Percentiles rank a stretch among this genome's conserved stretches.
Evolutionary conservation across 768 basidiomycete species (phyloP).

Genomic region (Lentinula aciculospora): DNA sequence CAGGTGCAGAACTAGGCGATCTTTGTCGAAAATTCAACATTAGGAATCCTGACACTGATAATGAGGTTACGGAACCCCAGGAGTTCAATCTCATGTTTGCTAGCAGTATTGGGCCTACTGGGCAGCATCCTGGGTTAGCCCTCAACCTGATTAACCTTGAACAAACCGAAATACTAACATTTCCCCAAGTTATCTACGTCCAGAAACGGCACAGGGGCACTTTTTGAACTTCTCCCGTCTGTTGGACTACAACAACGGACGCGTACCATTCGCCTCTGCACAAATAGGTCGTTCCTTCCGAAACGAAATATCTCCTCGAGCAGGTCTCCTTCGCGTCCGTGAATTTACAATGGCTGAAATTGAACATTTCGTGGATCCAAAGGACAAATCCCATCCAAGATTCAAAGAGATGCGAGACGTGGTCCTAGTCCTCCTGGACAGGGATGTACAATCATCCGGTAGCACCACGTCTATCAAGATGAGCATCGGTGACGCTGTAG

Average conservation of each 20-base stretch:
- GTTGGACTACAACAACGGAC: constrained; percentile 97
- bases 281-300: constrained; percentile 96
- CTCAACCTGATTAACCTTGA: not conserved
- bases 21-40: constrained; percentile 78
- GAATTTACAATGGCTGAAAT: constrained; percentile 99
- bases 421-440: constrained; percentile 71
- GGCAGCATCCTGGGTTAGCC: constrained; percentile 87
- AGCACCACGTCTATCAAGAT: constrained; percentile 57
- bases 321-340: constrained; percentile 92
- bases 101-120: constrained; percentile 94
- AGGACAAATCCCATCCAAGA: constrained; percentile 80
- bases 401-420: constrained; percentile 79
- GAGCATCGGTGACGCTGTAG: constrained; percentile 86
- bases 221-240: constrained; percentile 97
- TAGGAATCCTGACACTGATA: constrained; percentile 86
- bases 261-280: constrained; percentile 94
- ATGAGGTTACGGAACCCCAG: constrained; percentile 88
- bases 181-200: constrained; percentile 80
- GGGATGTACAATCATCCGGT: constrained; percentile 77
- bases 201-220: constrained; percentile 97
- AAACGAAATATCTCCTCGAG: constrained; percentile 96
- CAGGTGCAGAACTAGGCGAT: constrained; percentile 83
- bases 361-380: constrained; percentile 97
- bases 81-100: constrained; percentile 99
- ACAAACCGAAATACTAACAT: not conserved